These are phyloP conservation scores for Globisporangium spiculum DNA, from an alignment of 352 stramenopile species.

Conservation along the genomic window DNA sequence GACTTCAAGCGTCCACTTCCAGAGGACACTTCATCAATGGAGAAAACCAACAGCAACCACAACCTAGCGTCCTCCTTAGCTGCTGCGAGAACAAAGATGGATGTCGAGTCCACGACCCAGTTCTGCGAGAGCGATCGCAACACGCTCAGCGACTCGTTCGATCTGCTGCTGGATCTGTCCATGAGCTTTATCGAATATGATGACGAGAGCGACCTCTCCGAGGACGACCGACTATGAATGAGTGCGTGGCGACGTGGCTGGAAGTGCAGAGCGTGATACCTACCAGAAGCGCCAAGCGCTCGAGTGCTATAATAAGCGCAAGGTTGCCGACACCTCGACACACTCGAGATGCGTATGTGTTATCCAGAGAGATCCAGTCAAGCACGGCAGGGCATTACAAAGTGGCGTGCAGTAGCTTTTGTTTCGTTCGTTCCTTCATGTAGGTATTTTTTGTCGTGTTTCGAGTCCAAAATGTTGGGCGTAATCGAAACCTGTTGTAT, in stretches of 20 bases:
- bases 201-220: conserved; percentile 1
- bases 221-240: background rate
- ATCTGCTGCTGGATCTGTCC: background rate
- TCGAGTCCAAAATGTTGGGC: too few relatives aligned
- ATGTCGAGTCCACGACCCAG: background rate
- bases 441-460: too few relatives aligned
- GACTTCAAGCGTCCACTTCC: background rate
- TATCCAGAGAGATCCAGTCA: too few relatives aligned
- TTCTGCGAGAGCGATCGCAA: background rate
- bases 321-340: too few relatives aligned
- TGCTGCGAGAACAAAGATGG: background rate
- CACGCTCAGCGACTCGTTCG: background rate
- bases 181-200: background rate
- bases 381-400: too few relatives aligned
- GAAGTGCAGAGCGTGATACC: background rate
- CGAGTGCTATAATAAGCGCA: too few relatives aligned
- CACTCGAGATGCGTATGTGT: too few relatives aligned
- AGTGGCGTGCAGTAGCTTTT: too few relatives aligned
- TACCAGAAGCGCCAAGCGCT: too few relatives aligned
- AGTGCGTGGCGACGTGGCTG: too few relatives aligned
- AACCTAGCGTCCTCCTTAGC: background rate
- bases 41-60: background rate
- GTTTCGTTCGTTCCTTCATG: too few relatives aligned
- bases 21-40: background rate
- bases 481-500: too few relatives aligned